Conservation (phyloP, 345 rosid genomes). For the Linum tenue region DNA sequence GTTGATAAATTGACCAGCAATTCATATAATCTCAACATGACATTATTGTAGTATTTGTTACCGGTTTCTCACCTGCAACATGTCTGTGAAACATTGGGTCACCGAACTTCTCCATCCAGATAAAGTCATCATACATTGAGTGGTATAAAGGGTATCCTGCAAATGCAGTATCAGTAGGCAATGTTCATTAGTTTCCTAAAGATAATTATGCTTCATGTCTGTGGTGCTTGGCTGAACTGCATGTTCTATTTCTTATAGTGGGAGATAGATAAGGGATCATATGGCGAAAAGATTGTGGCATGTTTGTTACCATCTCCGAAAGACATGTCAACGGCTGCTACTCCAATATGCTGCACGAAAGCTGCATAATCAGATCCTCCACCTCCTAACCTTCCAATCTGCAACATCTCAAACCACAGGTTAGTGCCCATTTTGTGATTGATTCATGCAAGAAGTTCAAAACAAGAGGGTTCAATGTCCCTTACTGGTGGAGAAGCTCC, state of each 20-base stretch:
- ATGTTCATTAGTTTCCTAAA: too few species aligned
- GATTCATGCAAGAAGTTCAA: too few species aligned
- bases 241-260: too few species aligned
- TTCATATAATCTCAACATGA: not conserved
- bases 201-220: too few species aligned
- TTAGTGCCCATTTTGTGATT: not conserved
- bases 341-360: constrained; percentile 72
- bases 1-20: too few species aligned
- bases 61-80: constrained; percentile 38
- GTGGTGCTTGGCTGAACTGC: too few species aligned
- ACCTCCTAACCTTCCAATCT: constrained; percentile 66
- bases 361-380: constrained; percentile 69
- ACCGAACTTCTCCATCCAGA: constrained; percentile 79
- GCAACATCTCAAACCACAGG: not conserved
- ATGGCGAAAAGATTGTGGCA: not conserved
- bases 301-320: constrained; percentile 48
- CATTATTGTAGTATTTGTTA: too few species aligned
- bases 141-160: constrained; percentile 84
- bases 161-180: not conserved
- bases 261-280: too few species aligned
- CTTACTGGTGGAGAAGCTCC: not conserved
- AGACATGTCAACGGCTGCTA: constrained; percentile 48
- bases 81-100: constrained; percentile 68
- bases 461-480: not conserved
- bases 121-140: constrained; percentile 73